These are phyloP conservation scores for Wickerhamomyces chaumierensis DNA, from an alignment of 805 yeast species.

Conservation along the genomic window DNA sequence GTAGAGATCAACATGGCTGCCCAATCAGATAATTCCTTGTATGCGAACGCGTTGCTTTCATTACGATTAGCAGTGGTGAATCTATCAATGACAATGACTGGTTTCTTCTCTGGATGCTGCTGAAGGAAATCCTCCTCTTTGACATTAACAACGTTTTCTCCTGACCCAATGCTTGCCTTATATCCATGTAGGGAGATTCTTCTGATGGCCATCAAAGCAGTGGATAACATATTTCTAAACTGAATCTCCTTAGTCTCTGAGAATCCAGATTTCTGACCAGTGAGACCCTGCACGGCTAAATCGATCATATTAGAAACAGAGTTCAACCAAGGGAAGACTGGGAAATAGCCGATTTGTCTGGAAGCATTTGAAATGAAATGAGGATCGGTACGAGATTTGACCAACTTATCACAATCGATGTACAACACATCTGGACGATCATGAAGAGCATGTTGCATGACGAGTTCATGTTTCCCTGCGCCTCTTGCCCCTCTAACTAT, in stretches of 20 bases:
- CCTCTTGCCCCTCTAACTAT: constrained; percentile 91
- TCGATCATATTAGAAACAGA: constrained; percentile 70
- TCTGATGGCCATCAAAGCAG: constrained; percentile 65
- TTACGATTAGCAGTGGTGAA: constrained; percentile 46
- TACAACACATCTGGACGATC: constrained; percentile 52
- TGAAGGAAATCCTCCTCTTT: constrained; percentile 77
- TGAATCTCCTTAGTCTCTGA: constrained; percentile 77
- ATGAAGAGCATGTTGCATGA: constrained; percentile 52
- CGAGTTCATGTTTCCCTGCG: constrained; percentile 80
- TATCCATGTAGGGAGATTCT: constrained; percentile 43
- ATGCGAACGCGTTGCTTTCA: constrained; percentile 52
- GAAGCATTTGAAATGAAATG: constrained; percentile 60
- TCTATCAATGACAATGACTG: constrained; percentile 75
- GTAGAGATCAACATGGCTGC: constrained; percentile 64
- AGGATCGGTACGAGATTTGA: constrained; percentile 65
- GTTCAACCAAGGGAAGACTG: constrained; percentile 89
- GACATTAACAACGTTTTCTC: constrained; percentile 23
- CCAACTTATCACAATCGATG: constrained; percentile 69
- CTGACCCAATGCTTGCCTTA: constrained; percentile 21
- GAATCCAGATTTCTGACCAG: constrained; percentile 89
- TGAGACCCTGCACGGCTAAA: constrained; percentile 76
- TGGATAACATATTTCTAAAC: constrained; percentile 65
- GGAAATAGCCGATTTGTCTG: constrained; percentile 76
- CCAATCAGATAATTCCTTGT: constrained; percentile 79
- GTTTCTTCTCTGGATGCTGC: constrained; percentile 76